Percentiles rank a stretch among this genome's conserved stretches.
Evolutionary conservation across 257 asterid genomes (phyloP).

Genomic region (Solanum lignicaule): DNA sequence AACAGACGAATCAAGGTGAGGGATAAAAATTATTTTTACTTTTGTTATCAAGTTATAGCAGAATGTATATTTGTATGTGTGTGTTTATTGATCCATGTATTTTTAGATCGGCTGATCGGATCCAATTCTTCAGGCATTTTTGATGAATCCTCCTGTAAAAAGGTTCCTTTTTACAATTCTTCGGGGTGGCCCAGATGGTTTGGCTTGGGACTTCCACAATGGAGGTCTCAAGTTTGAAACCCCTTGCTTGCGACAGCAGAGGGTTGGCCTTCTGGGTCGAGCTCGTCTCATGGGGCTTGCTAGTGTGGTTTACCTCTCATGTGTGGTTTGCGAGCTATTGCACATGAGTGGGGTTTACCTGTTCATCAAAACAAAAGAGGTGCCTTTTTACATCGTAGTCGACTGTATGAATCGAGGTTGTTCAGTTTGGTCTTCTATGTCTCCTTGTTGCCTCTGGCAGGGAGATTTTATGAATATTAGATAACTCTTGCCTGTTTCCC

Average conservation of each 20-base stretch:
- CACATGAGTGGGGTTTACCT: background rate
- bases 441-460: background rate
- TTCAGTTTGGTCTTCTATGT: background rate
- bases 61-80: background rate
- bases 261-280: background rate
- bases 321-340: background rate
- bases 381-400: background rate
- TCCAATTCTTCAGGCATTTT: constrained; percentile 1
- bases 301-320: background rate
- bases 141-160: background rate
- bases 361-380: background rate
- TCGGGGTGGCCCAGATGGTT: background rate
- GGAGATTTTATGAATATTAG: background rate
- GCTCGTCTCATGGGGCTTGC: background rate
- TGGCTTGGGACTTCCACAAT: background rate
- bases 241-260: background rate
- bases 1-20: constrained; percentile 89
- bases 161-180: background rate
- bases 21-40: background rate
- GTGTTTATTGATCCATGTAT: constrained; percentile 2
- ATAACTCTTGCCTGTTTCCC: background rate
- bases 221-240: background rate
- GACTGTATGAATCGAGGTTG: background rate
- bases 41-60: background rate
- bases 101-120: constrained; percentile 12